Base-by-base conservation (phyloP, 2,329 filamentous ascomycete species). In the Fusarium cyanostomum region DNA sequence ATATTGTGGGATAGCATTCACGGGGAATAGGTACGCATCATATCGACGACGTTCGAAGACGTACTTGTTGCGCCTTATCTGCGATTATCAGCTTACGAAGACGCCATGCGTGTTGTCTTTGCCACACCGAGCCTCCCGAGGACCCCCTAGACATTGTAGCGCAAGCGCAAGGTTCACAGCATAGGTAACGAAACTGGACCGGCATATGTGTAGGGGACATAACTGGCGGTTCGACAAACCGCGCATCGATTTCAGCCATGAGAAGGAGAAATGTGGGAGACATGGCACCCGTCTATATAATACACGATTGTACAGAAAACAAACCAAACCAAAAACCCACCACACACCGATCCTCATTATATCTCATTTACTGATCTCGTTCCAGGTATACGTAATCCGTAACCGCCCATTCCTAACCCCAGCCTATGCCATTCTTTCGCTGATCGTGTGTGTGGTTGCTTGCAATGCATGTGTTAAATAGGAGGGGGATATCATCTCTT, bases 401-500 rank as follows among this genome's bases (percentile, higher is more conserved):
- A 49, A 35, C 30, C 21, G 33, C 21, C 31, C 31, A 27, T 33
- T n/a, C 62, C 39, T 24, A 18, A 9, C 34, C 37, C 33, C 26
- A 8, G 24, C 31, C 28, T 46, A 37, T 44, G 43, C 44, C 54
- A 53, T 64, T 64, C 49, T 51, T 43, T 64, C 54, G 39, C 59
- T 39, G 33, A 52, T 64, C 58, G 41, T 53, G 34, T 52, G 8
- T 44, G 50, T 38, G 51, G 66, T 53, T 56, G 59, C 52, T 44
- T 61, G 58, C 54, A 46, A 28, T 56, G 43, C 46, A 51, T 63
- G 45, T 67, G 46, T 61, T 42, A 64, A 64, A 60, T 50, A 55
- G 30, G 65, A 71, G 61, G 59, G 70, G 68, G 65, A 71, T 71
- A 70, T 72, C 65, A 70, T 71, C 39, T 70, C 66, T 70, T 71